Evolutionary conservation across 2,329 filamentous ascomycete species (phyloP), one percentile per base, ranked within the genome.

Genomic region (Metarhizium anisopliae): DNA sequence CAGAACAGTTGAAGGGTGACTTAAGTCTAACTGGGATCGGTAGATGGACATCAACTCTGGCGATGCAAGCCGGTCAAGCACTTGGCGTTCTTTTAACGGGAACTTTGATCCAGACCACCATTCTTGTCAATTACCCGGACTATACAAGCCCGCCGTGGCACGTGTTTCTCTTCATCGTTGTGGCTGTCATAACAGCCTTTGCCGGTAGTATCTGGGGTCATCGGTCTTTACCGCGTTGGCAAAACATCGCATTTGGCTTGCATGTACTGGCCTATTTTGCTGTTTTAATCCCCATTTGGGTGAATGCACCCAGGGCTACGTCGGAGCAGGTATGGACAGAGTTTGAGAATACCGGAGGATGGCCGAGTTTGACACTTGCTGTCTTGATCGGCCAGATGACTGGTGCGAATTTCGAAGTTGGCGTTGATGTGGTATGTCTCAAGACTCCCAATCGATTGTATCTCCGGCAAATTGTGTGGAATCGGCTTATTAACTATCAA

Each of bases 311-410:
- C 13, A 54, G 20, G 16, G 55, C 50, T 5, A n/a, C 52, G 16
- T 57, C 58, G 13, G 50, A 29, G 32, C 32, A 53, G 32, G 59
- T 61, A 30, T 61, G 59, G 42, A 53, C 55, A 40, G 53, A 52
- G 36, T 60, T 60, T 36, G 55, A 57, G 13, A 58, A 54, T 30
- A 51, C 56, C 2, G 59, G 59, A 20, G 57, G 55, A 5, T 61
- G 59, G 59, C 50, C 56, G 6, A 56, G 55, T 6, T 25, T 58
- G 42, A 42, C 55, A 0, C 51, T 60, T 30, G 38, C 59, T 29
- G 51, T 61, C 47, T 52, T 61, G 50, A 57, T 61, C 51, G 59
- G 56, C 50, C 59, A 61, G 51, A 40, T 56, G 13, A 54, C 59
- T 20, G 57, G 53, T 36, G 58, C 59, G 35, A 50, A 42, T 42